A percentile compares a stretch with the other conserved stretches of the same genome.
These are phyloP conservation scores for Fusarium sp. DNA, from an alignment of 2,329 filamentous ascomycete genomes.

Conservation along the genomic window DNA sequence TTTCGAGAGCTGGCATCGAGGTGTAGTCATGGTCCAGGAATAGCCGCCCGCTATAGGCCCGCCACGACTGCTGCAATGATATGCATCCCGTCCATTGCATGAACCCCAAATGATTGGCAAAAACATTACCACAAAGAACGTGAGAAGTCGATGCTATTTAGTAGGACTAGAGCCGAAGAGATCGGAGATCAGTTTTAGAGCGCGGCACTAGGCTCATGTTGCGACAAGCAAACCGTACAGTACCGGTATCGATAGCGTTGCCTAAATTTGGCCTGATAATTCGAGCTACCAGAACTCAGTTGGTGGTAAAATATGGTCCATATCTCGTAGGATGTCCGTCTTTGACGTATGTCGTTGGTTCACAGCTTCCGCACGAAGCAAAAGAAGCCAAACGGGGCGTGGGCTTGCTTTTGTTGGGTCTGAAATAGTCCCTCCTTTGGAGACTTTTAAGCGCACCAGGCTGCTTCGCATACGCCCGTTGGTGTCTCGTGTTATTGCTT, in stretches of 20 bases:
- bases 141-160: background rate
- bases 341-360: background rate
- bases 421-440: background rate
- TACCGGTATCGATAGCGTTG: background rate
- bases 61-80: background rate
- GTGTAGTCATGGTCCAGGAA: background rate
- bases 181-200: background rate
- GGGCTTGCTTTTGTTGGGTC: background rate
- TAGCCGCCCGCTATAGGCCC: background rate
- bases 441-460: background rate
- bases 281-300: background rate
- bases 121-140: conserved; percentile 1
- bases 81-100: conserved; percentile 14
- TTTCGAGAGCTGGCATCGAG: background rate
- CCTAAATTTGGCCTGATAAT: background rate
- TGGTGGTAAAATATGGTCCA: background rate
- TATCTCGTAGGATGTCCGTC: background rate
- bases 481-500: conserved; percentile 8
- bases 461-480: conserved; percentile 1
- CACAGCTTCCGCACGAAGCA: background rate
- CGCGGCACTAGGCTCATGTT: background rate
- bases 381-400: background rate
- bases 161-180: background rate
- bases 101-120: conserved; percentile 1
- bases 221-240: background rate